Evolutionary conservation across 352 stramenopile genomes (phyloP).

Genomic region (Phytophthora aleatoria): DNA sequence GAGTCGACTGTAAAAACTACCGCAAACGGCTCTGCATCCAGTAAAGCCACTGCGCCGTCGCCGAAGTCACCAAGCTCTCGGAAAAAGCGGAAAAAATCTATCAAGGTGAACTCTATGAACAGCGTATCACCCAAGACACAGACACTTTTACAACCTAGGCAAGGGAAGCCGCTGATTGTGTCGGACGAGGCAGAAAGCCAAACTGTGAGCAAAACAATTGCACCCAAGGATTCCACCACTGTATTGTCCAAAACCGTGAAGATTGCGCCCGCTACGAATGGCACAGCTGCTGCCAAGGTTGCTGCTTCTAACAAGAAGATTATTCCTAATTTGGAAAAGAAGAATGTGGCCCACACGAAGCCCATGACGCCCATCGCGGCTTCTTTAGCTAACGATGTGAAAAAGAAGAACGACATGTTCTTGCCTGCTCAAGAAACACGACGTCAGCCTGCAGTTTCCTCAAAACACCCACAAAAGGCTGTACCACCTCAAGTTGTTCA

Average conservation of each 20-base stretch:
- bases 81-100: conserved; percentile 21
- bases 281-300: conserved; percentile 2
- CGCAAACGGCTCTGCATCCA: not conserved
- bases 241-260: conserved; percentile 9
- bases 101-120: conserved; percentile 4
- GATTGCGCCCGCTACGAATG: not conserved
- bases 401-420: conserved; percentile 32
- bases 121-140: conserved; percentile 11
- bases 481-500: conserved; percentile 3
- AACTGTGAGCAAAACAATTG: not conserved
- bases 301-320: conserved; percentile 3
- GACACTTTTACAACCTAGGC: not conserved
- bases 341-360: not conserved
- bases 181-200: conserved; percentile 2
- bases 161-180: conserved; percentile 18
- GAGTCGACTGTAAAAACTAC: not conserved
- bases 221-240: not conserved
- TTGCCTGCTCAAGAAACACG: conserved; percentile 18
- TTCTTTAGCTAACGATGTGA: conserved; percentile 22
- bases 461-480: conserved; percentile 6
- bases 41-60: conserved; percentile 1
- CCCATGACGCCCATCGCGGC: conserved; percentile 24
- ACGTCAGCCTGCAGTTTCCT: not conserved
- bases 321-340: not conserved
- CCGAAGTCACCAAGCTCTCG: conserved; percentile 7